Percentiles rank a stretch among this genome's conserved stretches.
phyloP scores from a whole-genome alignment of 176 grass and related monocot genomes.

The Avena atlantica region DNA sequence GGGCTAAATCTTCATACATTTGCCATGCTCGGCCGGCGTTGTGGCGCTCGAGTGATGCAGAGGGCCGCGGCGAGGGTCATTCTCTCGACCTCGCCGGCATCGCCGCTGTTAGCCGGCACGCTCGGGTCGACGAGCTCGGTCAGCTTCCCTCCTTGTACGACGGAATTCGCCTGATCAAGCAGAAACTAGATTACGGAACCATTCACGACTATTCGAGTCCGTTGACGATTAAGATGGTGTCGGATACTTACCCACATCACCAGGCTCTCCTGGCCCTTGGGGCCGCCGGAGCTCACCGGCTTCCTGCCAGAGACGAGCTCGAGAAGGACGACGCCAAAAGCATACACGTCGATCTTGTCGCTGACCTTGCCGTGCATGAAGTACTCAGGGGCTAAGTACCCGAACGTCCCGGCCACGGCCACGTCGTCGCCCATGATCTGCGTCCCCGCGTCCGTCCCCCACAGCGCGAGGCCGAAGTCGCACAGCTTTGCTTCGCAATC shows the following conservation, averaged over 20 bases:
- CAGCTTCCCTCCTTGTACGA: constrained; percentile 60
- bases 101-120: constrained; percentile 13
- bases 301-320: constrained; percentile 94
- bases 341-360: constrained; percentile 92
- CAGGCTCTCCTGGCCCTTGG: constrained; percentile 78
- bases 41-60: constrained; percentile 65
- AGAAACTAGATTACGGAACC: background rate
- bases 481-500: constrained; percentile 82
- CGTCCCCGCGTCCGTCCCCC: constrained; percentile 57
- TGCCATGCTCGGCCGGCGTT: constrained; percentile 63
- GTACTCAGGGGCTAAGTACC: constrained; percentile 95
- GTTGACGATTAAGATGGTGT: constrained; percentile 25
- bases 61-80: constrained; percentile 80
- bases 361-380: constrained; percentile 95
- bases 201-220: background rate
- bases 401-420: constrained; percentile 86
- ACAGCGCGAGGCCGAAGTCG: constrained; percentile 86
- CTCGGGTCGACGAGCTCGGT: constrained; percentile 63
- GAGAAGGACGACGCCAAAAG: constrained; percentile 90
- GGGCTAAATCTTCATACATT: constrained; percentile 44
- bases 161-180: constrained; percentile 49
- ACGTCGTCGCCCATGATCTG: constrained; percentile 63
- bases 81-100: constrained; percentile 53
- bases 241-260: constrained; percentile 78
- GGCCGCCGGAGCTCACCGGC: constrained; percentile 63